A percentile compares a stretch with the other conserved stretches of the same genome.
These are phyloP conservation scores for Diaporthe australafricana DNA, from an alignment of 2,329 filamentous ascomycete species.

Conservation along the genomic window DNA sequence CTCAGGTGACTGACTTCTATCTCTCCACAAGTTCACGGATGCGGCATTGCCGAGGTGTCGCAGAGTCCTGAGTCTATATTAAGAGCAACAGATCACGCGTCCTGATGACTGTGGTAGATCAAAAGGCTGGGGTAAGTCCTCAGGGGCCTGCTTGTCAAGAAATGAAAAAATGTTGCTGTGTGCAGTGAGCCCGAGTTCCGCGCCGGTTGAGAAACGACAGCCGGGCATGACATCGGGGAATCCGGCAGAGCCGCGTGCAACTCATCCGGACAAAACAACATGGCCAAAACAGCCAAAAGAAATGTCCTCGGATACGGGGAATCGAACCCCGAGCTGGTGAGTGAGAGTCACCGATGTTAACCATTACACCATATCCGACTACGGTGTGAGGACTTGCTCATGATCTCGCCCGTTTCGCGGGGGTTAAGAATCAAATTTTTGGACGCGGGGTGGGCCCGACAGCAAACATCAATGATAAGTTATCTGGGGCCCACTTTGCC, in stretches of 20 bases:
- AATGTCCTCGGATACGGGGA: constrained; percentile 28
- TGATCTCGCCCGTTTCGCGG: background rate
- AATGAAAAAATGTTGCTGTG: too few relatives aligned
- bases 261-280: background rate
- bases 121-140: too few relatives aligned
- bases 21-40: too few relatives aligned
- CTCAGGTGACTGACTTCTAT: too few relatives aligned
- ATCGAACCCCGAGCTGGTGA: constrained; percentile 33
- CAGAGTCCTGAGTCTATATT: too few relatives aligned
- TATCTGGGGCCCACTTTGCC: background rate
- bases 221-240: background rate
- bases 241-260: background rate
- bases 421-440: background rate
- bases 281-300: background rate
- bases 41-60: too few relatives aligned
- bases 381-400: constrained; percentile 8
- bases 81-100: too few relatives aligned
- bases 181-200: too few relatives aligned
- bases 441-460: background rate
- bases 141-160: too few relatives aligned
- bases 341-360: constrained; percentile 32
- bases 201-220: background rate
- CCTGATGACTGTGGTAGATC: too few relatives aligned
- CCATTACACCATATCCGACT: constrained; percentile 31
- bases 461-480: background rate